Base-by-base conservation (phyloP, 352 stramenopile genomes). In the Elongisporangium undulatum region DNA sequence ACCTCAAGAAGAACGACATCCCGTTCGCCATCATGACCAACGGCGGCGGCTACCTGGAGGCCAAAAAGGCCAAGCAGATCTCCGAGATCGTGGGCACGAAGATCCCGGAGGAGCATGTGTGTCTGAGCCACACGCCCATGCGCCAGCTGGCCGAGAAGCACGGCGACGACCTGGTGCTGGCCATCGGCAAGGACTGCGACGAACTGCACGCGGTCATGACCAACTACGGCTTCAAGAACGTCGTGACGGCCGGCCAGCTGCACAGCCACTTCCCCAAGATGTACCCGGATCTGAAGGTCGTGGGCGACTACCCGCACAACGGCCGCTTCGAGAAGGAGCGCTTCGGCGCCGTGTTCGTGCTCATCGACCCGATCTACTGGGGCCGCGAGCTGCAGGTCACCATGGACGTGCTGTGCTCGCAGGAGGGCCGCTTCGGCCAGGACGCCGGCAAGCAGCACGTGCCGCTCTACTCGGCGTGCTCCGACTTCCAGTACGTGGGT, bases 1-100 rank as follows among this genome's bases (percentile, higher is more conserved):
- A 90, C 34, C 71, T 94, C 41, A 52, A 82, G 41, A 67, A 72
- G 39, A 71, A 74, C 45, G 60, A 82, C 45, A 84, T 84, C 51
- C 85, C 85, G 62, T 92, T 83, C 54, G 81, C 82, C 48, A 91
- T 94, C 67, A 92, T 94, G 85, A 94, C 85, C 51, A 94, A 94
- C 55, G 85, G 83, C 53, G 85, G 85, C 41, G 85, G 85, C n/a
- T 90, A 90, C 68, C 66, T 69, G 2, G 85, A 94, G 60, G 64
- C 71, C n/a, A 90, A 79, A 57, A 94, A 93, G 62, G 82, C 85
- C 39, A 58, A 61, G 26, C 79, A 92, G 64, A 74, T 94, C 24
- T 84, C 83, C 34, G 48, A 81, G 55, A 90, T 92, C 56, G 49
- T 94, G 16, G 80, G 79, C 19, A 71, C 74, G 3, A 66, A 78